Percentiles rank a stretch among this genome's conserved stretches.
phyloP scores from a whole-genome alignment of 306 rosid genomes.

The Heteromeles arbutifolia region DNA sequence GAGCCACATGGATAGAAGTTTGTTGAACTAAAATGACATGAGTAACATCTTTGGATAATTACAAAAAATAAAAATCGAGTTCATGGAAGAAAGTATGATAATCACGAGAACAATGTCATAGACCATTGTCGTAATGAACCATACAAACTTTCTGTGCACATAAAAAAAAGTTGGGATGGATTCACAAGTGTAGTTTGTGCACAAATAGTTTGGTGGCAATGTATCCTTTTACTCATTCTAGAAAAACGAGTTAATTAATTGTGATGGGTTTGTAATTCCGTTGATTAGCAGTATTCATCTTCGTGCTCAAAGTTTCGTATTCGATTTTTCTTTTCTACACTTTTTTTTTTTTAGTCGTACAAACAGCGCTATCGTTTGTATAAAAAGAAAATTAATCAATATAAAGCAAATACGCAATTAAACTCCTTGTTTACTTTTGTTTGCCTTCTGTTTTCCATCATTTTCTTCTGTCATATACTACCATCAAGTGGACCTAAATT shows the following conservation, averaged over 20 bases:
- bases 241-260: no score
- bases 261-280: no score
- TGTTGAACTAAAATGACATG: neutral
- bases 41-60: no score
- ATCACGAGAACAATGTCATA: neutral
- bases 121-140: neutral
- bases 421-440: neutral
- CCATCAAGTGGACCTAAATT: neutral
- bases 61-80: neutral
- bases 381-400: neutral
- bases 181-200: neutral
- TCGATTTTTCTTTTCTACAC: neutral
- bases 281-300: no score
- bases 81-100: neutral
- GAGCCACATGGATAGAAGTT: neutral
- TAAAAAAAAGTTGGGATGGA: neutral
- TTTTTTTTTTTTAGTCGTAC: no score
- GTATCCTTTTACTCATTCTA: neutral
- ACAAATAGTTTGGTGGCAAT: neutral
- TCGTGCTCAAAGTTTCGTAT: no score
- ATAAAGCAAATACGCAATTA: neutral
- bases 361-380: neutral
- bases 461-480: neutral
- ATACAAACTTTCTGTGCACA: neutral
- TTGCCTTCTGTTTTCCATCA: neutral